Conservation (phyloP, 2,329 filamentous ascomycete species). For the Diaporthe sp. region DNA sequence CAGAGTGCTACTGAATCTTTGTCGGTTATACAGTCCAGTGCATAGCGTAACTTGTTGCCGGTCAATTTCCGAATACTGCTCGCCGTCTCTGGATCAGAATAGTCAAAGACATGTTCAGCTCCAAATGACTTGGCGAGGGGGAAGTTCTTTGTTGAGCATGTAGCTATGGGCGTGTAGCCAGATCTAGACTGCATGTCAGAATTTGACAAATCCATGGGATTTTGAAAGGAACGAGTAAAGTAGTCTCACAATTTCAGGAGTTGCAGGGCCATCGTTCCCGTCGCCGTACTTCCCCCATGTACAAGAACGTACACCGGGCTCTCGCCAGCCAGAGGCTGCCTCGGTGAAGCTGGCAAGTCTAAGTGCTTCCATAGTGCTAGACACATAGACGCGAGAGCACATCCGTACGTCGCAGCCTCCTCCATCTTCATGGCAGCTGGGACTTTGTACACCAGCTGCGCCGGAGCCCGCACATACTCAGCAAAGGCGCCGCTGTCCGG, state of each 20-base stretch:
- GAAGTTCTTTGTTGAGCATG: background rate
- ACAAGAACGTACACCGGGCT: background rate
- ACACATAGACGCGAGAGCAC: background rate
- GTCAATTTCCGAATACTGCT: background rate
- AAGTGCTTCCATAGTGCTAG: background rate
- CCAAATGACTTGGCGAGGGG: background rate
- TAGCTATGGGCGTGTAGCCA: background rate
- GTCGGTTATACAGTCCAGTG: background rate
- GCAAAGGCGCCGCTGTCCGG: slow-evolving; percentile 8
- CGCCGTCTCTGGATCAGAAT: background rate
- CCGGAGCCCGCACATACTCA: background rate
- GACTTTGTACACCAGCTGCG: background rate
- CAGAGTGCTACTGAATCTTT: background rate
- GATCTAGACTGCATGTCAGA: background rate
- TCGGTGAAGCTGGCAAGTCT: background rate
- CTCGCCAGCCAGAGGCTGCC: background rate
- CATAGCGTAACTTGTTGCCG: background rate
- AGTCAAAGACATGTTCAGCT: background rate
- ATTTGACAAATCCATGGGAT: too few relatives aligned
- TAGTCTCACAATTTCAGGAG: background rate
- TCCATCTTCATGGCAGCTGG: background rate
- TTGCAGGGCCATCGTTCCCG: background rate
- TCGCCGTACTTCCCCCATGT: background rate
- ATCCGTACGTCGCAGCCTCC: background rate
- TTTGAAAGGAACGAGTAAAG: background rate